These are phyloP conservation scores for Salix purpurea DNA, from an alignment of 345 rosid genomes.

Conservation along the genomic window DNA sequence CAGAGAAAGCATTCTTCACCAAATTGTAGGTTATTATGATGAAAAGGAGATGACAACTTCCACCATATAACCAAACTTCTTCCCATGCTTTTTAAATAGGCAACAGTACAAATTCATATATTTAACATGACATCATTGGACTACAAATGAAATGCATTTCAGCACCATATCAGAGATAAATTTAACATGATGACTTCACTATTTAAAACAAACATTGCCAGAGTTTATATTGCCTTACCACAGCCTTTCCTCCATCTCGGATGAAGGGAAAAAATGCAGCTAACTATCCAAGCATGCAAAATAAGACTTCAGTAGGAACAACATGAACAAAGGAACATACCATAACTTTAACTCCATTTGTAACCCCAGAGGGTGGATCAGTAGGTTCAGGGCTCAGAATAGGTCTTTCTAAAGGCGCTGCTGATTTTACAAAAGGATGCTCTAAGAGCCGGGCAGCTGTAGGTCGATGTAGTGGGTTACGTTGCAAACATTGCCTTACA, in stretches of 20 bases:
- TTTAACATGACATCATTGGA: background rate
- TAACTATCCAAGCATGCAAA: background rate
- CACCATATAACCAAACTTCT: background rate
- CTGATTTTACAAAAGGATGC: constrained; percentile 56
- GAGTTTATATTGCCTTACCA: background rate
- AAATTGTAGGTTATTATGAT: background rate
- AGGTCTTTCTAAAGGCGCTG: constrained; percentile 53
- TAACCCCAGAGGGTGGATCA: constrained; percentile 37
- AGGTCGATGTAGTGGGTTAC: constrained; percentile 57
- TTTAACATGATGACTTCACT: background rate
- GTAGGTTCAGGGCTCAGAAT: constrained; percentile 31
- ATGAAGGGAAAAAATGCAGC: background rate
- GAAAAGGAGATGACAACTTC: background rate
- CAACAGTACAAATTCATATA: background rate
- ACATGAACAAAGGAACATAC: constrained; percentile 27
- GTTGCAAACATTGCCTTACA: constrained; percentile 54
- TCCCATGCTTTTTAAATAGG: background rate
- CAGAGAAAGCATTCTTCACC: background rate
- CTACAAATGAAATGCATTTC: background rate
- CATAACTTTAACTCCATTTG: constrained; percentile 52
- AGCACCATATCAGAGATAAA: background rate
- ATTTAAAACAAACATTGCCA: background rate
- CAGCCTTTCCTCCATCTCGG: constrained; percentile 13
- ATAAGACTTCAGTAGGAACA: background rate
- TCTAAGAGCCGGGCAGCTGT: constrained; percentile 53